Percentiles rank a stretch among this genome's conserved stretches.
Conservation (phyloP, 2,329 filamentous ascomycete genomes). For the Epichloe gansuensis region DNA sequence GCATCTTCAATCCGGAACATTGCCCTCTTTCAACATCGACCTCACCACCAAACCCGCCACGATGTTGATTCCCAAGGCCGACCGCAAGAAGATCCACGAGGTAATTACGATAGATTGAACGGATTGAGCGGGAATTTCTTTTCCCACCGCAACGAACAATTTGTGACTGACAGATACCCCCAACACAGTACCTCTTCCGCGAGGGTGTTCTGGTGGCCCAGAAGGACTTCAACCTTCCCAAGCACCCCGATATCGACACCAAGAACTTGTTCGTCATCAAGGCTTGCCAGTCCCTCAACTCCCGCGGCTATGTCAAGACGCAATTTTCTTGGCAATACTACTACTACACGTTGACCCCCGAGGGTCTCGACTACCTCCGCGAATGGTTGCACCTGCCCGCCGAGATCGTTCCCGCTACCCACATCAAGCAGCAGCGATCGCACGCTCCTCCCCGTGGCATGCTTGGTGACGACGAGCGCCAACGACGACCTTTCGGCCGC, state of each 20-base stretch:
- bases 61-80: constrained; percentile 98
- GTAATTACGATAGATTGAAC: constrained; percentile 18
- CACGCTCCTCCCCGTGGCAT: constrained; percentile 97
- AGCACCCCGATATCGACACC: constrained; percentile 97
- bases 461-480: constrained; percentile 77
- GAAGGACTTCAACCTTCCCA: constrained; percentile 98
- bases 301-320: constrained; percentile 97
- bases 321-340: constrained; percentile 99
- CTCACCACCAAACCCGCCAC: constrained; percentile 42
- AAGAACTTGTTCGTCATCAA: constrained; percentile 99
- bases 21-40: constrained; percentile 39
- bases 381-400: constrained; percentile 99
- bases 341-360: constrained; percentile 99
- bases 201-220: constrained; percentile 90
- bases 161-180: constrained; percentile 13
- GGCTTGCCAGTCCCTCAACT: constrained; percentile 95
- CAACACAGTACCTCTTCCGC: constrained; percentile 78
- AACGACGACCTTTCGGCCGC: constrained; percentile 76
- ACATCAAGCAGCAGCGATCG: constrained; percentile 99
- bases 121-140: background rate
- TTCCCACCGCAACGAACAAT: background rate
- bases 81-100: constrained; percentile 99
- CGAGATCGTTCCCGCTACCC: constrained; percentile 97
- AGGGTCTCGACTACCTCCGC: constrained; percentile 99
- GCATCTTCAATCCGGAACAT: constrained; percentile 23